Evolutionary conservation across 2,329 filamentous ascomycete genomes (phyloP).

Genomic region (Berkeleyomyces basicola): DNA sequence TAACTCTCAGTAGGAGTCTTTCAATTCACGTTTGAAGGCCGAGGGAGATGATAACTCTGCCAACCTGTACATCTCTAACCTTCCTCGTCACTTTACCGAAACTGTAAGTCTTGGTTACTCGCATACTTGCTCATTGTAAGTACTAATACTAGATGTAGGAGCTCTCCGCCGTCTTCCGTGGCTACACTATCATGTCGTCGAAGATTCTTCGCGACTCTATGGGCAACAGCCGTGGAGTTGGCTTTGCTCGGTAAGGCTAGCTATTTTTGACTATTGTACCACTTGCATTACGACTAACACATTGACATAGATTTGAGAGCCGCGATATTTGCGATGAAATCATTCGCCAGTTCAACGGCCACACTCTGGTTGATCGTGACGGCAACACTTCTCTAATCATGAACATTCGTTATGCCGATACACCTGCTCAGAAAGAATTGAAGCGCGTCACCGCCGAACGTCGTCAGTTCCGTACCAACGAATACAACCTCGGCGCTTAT

Average conservation of each 20-base stretch:
- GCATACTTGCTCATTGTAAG: background rate
- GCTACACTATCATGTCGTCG: constrained; percentile 75
- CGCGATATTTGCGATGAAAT: constrained; percentile 84
- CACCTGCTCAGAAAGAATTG: constrained; percentile 86
- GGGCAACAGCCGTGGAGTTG: constrained; percentile 89
- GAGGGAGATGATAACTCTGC: constrained; percentile 80
- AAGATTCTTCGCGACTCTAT: constrained; percentile 86
- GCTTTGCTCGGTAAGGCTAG: constrained; percentile 69
- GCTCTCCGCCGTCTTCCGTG: constrained; percentile 60
- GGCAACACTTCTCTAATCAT: constrained; percentile 39
- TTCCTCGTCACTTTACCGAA: constrained; percentile 84
- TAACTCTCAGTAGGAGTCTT: constrained; percentile 56
- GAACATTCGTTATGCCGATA: constrained; percentile 94
- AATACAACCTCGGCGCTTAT: constrained; percentile 69
- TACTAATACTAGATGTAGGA: constrained; percentile 32
- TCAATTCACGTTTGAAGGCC: constrained; percentile 95
- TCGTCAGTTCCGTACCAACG: constrained; percentile 86
- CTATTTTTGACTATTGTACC: background rate
- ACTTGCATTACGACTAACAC: constrained; percentile 16
- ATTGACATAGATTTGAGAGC: constrained; percentile 56
- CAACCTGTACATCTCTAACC: constrained; percentile 94
- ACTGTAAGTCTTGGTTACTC: constrained; percentile 40
- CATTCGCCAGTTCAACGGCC: constrained; percentile 72
- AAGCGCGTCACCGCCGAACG: constrained; percentile 93
- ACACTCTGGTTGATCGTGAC: constrained; percentile 57